phyloP scores from a whole-genome alignment of 164 flowering plant genomes.

The Saururus chinensis region DNA sequence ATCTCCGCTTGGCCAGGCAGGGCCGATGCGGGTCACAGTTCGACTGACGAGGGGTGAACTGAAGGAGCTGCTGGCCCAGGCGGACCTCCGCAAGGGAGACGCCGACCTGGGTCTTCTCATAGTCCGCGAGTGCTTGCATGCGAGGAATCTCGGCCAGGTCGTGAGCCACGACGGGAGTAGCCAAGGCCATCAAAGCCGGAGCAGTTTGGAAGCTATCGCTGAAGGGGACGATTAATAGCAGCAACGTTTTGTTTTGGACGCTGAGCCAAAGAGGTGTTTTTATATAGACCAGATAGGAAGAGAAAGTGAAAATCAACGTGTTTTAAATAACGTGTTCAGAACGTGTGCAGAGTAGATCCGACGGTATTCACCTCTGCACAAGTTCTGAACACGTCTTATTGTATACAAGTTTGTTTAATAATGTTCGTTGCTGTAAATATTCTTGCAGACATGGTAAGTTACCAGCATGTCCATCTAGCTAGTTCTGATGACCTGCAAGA shows the following conservation, averaged over 20 bases:
- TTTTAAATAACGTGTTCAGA: too few relatives aligned
- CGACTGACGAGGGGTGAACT: neutral
- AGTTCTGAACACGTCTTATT: too few relatives aligned
- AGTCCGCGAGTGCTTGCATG: neutral
- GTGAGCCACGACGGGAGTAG: neutral
- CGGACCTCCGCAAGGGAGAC: slow-evolving; percentile 1
- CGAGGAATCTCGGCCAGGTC: neutral
- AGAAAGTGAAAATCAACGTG: too few relatives aligned
- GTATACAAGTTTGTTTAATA: too few relatives aligned
- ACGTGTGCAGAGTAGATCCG: too few relatives aligned
- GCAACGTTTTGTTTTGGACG: too few relatives aligned
- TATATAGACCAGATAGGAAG: neutral
- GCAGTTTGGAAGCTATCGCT: neutral
- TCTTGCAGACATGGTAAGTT: too few relatives aligned
- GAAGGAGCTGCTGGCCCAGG: neutral
- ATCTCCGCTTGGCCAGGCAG: neutral
- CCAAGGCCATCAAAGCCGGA: neutral
- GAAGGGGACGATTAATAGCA: neutral
- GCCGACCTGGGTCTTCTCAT: neutral
- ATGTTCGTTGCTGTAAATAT: too few relatives aligned
- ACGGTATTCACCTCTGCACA: too few relatives aligned
- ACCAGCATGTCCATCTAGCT: too few relatives aligned
- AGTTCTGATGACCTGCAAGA: too few relatives aligned
- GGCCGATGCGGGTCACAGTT: neutral
- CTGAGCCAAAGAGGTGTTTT: too few relatives aligned